Conservation (phyloP, 2,329 filamentous ascomycete species). For the Colletotrichum zoysiae region DNA sequence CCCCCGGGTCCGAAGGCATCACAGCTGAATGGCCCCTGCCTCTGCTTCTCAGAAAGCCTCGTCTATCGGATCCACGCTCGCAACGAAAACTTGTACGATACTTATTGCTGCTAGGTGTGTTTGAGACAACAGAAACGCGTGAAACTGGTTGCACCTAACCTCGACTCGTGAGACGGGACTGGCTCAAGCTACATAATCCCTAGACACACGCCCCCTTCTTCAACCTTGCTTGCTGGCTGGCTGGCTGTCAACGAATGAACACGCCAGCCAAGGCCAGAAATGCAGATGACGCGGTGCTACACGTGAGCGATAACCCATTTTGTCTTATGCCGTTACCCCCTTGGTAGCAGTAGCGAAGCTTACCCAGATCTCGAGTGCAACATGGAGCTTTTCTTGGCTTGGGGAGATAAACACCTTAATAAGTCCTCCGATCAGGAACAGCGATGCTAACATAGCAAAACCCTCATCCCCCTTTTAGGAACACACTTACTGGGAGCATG, state of each 20-base stretch:
- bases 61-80: neutral
- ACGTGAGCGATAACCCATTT: neutral
- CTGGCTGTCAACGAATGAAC: neutral
- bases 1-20: neutral
- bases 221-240: neutral
- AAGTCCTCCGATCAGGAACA: neutral
- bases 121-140: neutral
- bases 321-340: conserved; percentile 15
- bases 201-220: neutral
- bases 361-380: conserved; percentile 22
- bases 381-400: conserved; percentile 22
- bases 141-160: neutral
- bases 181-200: neutral
- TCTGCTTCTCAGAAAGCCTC: neutral
- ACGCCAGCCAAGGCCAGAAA: conserved; percentile 26
- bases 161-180: neutral
- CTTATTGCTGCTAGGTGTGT: neutral
- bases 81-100: conserved; percentile 1
- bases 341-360: conserved; percentile 22
- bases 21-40: neutral
- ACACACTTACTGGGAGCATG: neutral
- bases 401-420: neutral
- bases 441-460: neutral
- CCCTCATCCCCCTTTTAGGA: neutral
- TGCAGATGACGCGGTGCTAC: conserved; percentile 19